These are phyloP conservation scores for Annulohypoxylon truncatum DNA, from an alignment of 2,329 filamentous ascomycete genomes.

Conservation along the genomic window DNA sequence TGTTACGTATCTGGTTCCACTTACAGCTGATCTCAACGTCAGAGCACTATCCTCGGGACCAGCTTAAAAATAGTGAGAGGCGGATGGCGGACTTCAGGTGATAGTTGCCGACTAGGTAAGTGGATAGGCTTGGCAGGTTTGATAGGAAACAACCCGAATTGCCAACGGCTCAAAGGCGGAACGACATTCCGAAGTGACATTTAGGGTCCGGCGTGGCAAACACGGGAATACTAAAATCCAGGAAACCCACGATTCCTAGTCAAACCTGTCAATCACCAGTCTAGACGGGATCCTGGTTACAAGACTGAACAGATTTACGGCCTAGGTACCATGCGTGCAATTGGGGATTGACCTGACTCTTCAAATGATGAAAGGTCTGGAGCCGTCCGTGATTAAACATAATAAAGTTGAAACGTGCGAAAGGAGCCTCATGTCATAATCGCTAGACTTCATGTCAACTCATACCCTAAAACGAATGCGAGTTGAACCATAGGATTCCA, in stretches of 20 bases:
- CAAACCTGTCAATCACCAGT: not conserved
- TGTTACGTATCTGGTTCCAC: constrained; percentile 30
- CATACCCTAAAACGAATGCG: not conserved
- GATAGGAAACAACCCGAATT: constrained; percentile 5
- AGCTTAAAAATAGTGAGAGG: constrained; percentile 15
- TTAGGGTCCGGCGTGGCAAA: not conserved
- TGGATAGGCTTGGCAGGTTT: constrained; percentile 28
- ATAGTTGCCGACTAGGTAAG: constrained; percentile 37
- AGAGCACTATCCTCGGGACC: constrained; percentile 22
- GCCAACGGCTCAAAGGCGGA: constrained; percentile 2
- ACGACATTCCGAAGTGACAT: not conserved
- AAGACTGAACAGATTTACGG: not conserved
- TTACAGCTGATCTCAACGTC: constrained; percentile 34
- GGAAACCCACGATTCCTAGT: not conserved
- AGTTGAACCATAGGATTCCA: not conserved
- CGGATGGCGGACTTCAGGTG: constrained; percentile 18
- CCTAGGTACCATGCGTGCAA: no score
- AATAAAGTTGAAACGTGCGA: constrained; percentile 2
- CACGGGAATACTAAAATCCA: not conserved
- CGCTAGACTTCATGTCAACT: constrained; percentile 1
- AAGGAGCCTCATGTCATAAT: constrained; percentile 1
- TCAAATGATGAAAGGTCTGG: not conserved
- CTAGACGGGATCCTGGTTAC: not conserved
- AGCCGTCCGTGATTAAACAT: not conserved
- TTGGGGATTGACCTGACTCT: not conserved